Percentiles rank a stretch among this genome's conserved stretches.
Conservation (phyloP, 2,329 filamentous ascomycete species). For the Sporothrix pseudoabietina region DNA sequence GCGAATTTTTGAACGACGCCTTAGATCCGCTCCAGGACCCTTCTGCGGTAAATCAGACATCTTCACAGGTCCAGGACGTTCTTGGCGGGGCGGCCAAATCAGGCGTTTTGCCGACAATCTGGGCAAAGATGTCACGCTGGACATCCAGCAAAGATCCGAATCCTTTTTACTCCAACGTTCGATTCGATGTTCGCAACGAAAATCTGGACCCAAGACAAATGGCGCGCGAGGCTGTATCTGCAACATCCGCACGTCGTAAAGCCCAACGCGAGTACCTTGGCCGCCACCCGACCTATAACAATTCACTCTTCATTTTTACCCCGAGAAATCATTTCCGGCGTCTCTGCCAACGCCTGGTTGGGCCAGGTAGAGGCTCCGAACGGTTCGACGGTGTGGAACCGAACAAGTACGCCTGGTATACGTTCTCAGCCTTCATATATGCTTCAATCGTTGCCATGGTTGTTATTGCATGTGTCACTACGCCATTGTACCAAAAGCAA, state of each 20-base stretch:
- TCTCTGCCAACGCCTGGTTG: constrained; percentile 85
- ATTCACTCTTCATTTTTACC: constrained; percentile 82
- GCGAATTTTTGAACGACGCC: constrained; percentile 86
- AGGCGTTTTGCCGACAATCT: constrained; percentile 61
- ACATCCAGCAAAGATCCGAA: constrained; percentile 77
- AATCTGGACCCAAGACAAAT: constrained; percentile 81
- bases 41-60: constrained; percentile 42
- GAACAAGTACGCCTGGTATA: constrained; percentile 87
- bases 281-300: constrained; percentile 88
- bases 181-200: constrained; percentile 72
- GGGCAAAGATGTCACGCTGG: constrained; percentile 60
- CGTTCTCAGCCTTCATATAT: constrained; percentile 92
- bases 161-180: constrained; percentile 82
- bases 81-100: constrained; percentile 49
- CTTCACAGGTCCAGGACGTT: constrained; percentile 41
- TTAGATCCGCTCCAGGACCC: constrained; percentile 49
- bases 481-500: constrained; percentile 87
- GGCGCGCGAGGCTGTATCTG: constrained; percentile 86
- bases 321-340: constrained; percentile 76
- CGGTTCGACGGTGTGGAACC: constrained; percentile 88
- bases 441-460: constrained; percentile 96
- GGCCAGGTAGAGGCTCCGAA: constrained; percentile 82
- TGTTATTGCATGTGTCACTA: constrained; percentile 90
- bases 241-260: constrained; percentile 77
- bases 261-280: constrained; percentile 89